Evolutionary conservation across 306 rosid species (phyloP).

Genomic region (Cicer judaicum): DNA sequence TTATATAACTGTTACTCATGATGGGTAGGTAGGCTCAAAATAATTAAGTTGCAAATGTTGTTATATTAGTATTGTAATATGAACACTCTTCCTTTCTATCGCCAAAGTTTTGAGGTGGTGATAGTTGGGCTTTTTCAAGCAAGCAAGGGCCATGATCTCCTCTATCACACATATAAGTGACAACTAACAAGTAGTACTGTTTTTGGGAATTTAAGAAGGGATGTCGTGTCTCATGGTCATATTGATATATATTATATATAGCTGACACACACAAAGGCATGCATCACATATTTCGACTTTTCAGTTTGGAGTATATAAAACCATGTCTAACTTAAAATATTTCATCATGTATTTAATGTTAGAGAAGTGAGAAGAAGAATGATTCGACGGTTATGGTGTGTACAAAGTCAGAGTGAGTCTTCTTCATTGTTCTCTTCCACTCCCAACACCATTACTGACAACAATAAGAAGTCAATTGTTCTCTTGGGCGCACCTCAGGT

Average conservation of each 20-base stretch:
- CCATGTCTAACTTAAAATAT: neutral
- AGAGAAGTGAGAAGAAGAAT: neutral
- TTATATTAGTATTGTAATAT: neutral
- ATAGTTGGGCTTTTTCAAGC: neutral
- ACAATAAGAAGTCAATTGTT: constrained; percentile 66
- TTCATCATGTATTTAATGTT: constrained; percentile 28
- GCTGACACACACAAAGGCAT: neutral
- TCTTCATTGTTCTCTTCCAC: neutral
- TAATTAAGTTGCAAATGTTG: neutral
- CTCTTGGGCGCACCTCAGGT: constrained; percentile 84
- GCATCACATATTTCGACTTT: constrained; percentile 27
- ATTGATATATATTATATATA: neutral
- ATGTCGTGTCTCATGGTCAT: no score
- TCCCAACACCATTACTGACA: neutral
- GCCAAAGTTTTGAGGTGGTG: neutral
- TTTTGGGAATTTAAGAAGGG: no score
- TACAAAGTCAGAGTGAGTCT: neutral
- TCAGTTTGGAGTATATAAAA: constrained; percentile 1
- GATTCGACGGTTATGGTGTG: constrained; percentile 13
- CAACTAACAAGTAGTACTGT: no score
- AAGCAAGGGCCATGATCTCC: no score
- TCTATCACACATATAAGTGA: neutral
- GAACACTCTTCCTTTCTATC: constrained; percentile 18
- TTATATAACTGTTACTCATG: no score
- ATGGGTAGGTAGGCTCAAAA: neutral